Conservation (phyloP, 1,139 yeast genomes). For the Hanseniaspora gamundiae region DNA sequence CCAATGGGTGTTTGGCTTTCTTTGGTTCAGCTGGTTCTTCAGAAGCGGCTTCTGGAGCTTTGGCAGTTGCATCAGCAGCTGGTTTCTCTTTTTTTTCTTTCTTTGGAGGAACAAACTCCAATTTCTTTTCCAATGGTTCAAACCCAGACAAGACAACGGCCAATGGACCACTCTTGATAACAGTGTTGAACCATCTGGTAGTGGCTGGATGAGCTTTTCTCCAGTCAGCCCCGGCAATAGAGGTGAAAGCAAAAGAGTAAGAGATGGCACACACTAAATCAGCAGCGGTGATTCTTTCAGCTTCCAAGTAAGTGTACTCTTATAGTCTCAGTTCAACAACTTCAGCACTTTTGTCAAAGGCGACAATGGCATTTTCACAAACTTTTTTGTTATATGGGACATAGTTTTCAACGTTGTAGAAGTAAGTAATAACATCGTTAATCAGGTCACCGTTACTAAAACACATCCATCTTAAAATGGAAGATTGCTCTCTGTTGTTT, state of each 20-base stretch:
- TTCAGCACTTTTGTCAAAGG: conserved; percentile 28
- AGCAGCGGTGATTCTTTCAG: conserved; percentile 73
- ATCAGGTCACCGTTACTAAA: conserved; percentile 55
- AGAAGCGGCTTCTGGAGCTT: conserved; percentile 19
- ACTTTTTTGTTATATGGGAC: conserved; percentile 61
- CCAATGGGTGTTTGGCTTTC: conserved; percentile 89
- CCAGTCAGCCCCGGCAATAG: conserved; percentile 56
- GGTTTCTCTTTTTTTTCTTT: conserved; percentile 49
- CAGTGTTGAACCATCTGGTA: conserved; percentile 73
- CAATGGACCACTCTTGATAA: conserved; percentile 45
- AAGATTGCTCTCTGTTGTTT: conserved; percentile 51
- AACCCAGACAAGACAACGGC: conserved; percentile 32
- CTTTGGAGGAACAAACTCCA: conserved; percentile 57
- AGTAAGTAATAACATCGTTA: conserved; percentile 24
- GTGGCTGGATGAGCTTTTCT: conserved; percentile 53
- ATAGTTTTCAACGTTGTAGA: conserved; percentile 30
- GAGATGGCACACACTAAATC: conserved; percentile 51
- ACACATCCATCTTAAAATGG: conserved; percentile 61
- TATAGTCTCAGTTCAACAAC: conserved; percentile 48
- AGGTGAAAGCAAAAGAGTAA: conserved; percentile 44
- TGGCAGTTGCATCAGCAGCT: conserved; percentile 22
- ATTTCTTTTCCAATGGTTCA: conserved; percentile 49
- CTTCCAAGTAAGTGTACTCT: conserved; percentile 69
- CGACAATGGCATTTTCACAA: conserved; percentile 39
- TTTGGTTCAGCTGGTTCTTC: conserved; percentile 30